Base-by-base conservation (phyloP, 805 yeast species). In the Sungouiozyma intestinalis region DNA sequence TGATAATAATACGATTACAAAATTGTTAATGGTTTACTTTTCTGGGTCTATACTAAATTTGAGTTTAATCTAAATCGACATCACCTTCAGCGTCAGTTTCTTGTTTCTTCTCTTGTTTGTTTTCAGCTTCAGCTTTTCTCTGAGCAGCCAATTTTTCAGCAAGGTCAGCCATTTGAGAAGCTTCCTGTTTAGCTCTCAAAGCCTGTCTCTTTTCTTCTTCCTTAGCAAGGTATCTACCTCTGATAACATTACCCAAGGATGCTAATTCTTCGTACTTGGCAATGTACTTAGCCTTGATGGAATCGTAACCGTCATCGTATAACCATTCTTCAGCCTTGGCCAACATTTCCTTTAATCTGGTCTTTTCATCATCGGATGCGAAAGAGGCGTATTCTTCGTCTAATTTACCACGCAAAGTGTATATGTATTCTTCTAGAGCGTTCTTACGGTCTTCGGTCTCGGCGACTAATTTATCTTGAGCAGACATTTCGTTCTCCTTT, bases 391-490 rank as follows among this genome's bases (percentile, higher is more conserved):
- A 90, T 57, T 79, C 80, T 44, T 87, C 98, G 46, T 88, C 97
- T 60, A 92, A 74, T 73, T 92, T 92, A 65, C 94, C 95, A 72
- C 98, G 84, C 68, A 90, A 79, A 58, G 86, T 94, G 71, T 92
- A 92, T 60, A 92, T 92, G 76, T 92, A 92, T 75, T 92, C 99
- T 75, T 92, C 98, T 48, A 92, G 75, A 51, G 95, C 92, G 67
- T 92, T 92, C 82, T 92, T 92, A 69, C 87, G 86, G 72, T 92
- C 97, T 74, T 92, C 97, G 52, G 97, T 92, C 72, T 92, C 97
- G 53, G 94, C 94, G 52, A 92, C 97, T 57, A 90, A 80, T 73
- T 88, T 92, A 69, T 92, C 99, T 62, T 81, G 87, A 63, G 86
- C 77, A 51, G 77, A 73, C 80, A 92, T 70, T 64, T 81, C 74